A percentile compares a stretch with the other conserved stretches of the same genome.
Conservation (phyloP, 164 flowering plant genomes). For the Annona cherimola region DNA sequence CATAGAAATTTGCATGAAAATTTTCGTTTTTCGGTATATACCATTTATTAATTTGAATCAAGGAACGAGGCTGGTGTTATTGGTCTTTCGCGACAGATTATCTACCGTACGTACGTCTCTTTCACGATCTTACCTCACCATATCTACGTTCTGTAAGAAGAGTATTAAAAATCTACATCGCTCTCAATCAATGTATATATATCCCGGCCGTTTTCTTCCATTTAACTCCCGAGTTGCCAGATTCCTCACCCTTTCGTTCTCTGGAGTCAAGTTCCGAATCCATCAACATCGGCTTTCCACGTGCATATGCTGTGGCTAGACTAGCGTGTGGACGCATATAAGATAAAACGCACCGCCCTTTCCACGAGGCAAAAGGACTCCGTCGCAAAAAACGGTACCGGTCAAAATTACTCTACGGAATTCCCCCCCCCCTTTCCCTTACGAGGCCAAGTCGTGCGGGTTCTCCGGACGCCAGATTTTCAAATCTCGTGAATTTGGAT, state of each 20-base stretch:
- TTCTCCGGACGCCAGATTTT: background rate
- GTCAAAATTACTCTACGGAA: background rate
- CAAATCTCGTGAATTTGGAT: background rate
- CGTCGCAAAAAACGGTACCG: background rate
- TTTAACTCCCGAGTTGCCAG: background rate
- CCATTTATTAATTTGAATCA: too few relatives aligned
- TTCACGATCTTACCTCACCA: too few relatives aligned
- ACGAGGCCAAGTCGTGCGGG: background rate
- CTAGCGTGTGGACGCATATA: background rate
- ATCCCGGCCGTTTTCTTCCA: too few relatives aligned
- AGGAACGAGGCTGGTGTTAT: too few relatives aligned
- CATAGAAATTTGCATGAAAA: too few relatives aligned
- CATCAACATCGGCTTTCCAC: background rate
- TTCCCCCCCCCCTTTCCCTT: background rate
- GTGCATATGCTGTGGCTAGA: background rate
- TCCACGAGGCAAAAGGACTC: background rate
- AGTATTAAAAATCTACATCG: too few relatives aligned
- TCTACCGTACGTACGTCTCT: too few relatives aligned
- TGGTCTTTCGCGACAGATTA: too few relatives aligned
- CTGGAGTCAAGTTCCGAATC: background rate
- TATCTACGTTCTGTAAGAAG: too few relatives aligned
- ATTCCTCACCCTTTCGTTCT: background rate
- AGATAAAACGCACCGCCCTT: background rate
- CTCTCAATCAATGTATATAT: too few relatives aligned
- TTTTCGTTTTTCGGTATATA: too few relatives aligned